These are phyloP conservation scores for Agaricus blazei DNA, from an alignment of 768 basidiomycete species.

Conservation along the genomic window DNA sequence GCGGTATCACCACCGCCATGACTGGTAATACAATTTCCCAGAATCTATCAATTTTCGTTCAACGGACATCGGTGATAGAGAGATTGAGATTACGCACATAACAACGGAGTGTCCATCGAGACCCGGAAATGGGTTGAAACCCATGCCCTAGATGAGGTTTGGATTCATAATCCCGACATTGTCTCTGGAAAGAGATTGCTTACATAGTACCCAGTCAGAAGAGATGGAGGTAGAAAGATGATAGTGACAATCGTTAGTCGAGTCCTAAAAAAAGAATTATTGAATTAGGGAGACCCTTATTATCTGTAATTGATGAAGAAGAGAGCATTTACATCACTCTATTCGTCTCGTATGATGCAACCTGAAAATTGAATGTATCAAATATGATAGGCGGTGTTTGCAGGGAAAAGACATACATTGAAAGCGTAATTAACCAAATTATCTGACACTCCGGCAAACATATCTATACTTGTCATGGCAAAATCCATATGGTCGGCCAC, in stretches of 20 bases:
- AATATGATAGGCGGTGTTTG: neutral
- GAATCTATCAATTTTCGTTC: conserved; percentile 37
- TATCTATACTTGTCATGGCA: conserved; percentile 58
- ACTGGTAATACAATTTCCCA: conserved; percentile 64
- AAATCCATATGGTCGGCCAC: conserved; percentile 72
- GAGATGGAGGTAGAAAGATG: conserved; percentile 64
- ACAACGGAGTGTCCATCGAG: conserved; percentile 36
- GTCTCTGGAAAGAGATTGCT: conserved; percentile 20
- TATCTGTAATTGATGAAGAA: neutral
- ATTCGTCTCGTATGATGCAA: conserved; percentile 64
- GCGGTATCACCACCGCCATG: conserved; percentile 50
- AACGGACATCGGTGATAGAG: neutral
- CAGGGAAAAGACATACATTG: conserved; percentile 40
- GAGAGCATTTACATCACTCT: conserved; percentile 45
- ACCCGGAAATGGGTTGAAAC: conserved; percentile 53
- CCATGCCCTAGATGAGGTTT: conserved; percentile 53
- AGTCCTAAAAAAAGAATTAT: conserved; percentile 34
- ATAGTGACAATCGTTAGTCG: conserved; percentile 64
- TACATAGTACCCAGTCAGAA: conserved; percentile 73
- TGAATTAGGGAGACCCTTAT: neutral
- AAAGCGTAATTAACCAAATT: conserved; percentile 69
- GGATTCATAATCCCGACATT: neutral
- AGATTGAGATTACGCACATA: conserved; percentile 30
- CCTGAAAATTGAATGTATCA: conserved; percentile 26
- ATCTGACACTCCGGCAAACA: conserved; percentile 61